Percentiles rank a stretch among this genome's conserved stretches.
Evolutionary conservation across 2,329 filamentous ascomycete species (phyloP).

Genomic region (Aspergillus udagawae): DNA sequence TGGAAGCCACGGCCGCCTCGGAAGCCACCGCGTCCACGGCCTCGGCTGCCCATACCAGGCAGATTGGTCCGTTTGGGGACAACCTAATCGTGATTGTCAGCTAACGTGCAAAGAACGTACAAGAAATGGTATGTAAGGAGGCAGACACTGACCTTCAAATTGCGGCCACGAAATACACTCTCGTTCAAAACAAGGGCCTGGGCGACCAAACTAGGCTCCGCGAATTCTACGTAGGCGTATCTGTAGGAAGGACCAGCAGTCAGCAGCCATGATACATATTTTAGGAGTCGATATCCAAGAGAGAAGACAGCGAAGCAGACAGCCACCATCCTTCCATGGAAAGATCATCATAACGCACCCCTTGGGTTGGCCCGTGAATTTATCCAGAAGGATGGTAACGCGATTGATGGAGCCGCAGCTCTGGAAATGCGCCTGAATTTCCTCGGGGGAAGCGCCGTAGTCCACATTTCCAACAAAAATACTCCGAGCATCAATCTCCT

Average conservation of each 20-base stretch:
- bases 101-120: neutral
- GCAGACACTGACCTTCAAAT: constrained; percentile 71
- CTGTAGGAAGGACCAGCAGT: constrained; percentile 47
- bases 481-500: constrained; percentile 90
- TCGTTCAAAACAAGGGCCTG: constrained; percentile 95
- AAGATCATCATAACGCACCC: constrained; percentile 59
- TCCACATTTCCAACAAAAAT: constrained; percentile 99
- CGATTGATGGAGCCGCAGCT: constrained; percentile 96
- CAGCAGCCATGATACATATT: constrained; percentile 15
- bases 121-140: neutral
- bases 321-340: neutral
- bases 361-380: constrained; percentile 99
- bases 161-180: constrained; percentile 89
- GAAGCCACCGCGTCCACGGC: constrained; percentile 52
- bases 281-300: neutral
- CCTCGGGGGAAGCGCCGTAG: constrained; percentile 93
- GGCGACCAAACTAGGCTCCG: constrained; percentile 86
- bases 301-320: neutral
- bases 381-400: constrained; percentile 94
- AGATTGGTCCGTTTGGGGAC: constrained; percentile 94
- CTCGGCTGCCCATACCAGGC: constrained; percentile 79
- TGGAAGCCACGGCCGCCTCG: constrained; percentile 48
- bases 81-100: constrained; percentile 51
- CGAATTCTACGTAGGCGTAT: constrained; percentile 98
- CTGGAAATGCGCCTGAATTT: constrained; percentile 98